phyloP scores from a whole-genome alignment of 495 filamentous ascomycete genomes.

The Halenospora varia region DNA sequence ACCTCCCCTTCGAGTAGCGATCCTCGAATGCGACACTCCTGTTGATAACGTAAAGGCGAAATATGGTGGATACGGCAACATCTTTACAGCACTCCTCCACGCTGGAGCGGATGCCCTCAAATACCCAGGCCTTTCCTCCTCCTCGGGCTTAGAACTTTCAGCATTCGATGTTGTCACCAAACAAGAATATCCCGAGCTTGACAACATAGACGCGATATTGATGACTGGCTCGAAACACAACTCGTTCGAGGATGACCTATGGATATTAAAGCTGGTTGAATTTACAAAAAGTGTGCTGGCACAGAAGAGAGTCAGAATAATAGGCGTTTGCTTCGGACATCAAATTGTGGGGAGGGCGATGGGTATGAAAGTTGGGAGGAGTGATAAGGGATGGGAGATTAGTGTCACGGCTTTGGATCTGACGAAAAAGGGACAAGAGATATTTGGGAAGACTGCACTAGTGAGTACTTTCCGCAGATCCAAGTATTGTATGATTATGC shows the following conservation, averaged over 20 bases:
- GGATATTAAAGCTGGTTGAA: constrained; percentile 73
- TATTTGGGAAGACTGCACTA: constrained; percentile 67
- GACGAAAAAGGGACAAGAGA: constrained; percentile 63
- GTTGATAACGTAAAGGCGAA: constrained; percentile 48
- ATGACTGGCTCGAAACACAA: constrained; percentile 65
- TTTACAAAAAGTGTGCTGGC: constrained; percentile 57
- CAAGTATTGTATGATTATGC: background rate
- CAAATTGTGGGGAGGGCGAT: constrained; percentile 82
- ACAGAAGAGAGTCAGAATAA: constrained; percentile 51
- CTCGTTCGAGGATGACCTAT: constrained; percentile 63
- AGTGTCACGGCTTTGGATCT: constrained; percentile 67
- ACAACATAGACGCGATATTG: constrained; percentile 76
- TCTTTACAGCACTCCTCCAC: constrained; percentile 63
- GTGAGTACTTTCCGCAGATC: constrained; percentile 43
- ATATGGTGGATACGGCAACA: constrained; percentile 68
- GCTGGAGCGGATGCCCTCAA: constrained; percentile 37
- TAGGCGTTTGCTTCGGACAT: constrained; percentile 89
- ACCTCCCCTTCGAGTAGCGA: constrained; percentile 68
- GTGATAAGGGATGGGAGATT: constrained; percentile 73
- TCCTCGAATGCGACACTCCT: constrained; percentile 80
- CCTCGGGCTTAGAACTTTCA: constrained; percentile 50
- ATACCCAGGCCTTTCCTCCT: constrained; percentile 25
- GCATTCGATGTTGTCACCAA: constrained; percentile 63
- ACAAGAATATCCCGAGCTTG: constrained; percentile 61
- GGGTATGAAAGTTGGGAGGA: constrained; percentile 62